A percentile compares a stretch with the other conserved stretches of the same genome.
These are phyloP conservation scores for Pseudocercospora vitis DNA, from an alignment of 2,329 filamentous ascomycete species.

Conservation along the genomic window DNA sequence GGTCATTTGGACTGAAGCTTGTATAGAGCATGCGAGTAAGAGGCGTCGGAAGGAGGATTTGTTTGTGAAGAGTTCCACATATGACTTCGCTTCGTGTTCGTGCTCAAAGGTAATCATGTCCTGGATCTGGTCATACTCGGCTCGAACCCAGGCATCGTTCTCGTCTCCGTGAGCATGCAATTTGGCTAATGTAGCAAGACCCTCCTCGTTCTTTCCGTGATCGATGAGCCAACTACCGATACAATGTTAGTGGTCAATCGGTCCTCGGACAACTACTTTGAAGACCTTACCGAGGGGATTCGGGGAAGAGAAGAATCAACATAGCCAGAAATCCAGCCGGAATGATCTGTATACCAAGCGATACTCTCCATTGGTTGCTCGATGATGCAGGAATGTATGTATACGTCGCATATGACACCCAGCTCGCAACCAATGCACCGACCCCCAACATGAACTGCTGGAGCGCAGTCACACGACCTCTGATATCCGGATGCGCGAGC, in stretches of 20 bases:
- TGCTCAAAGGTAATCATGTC: conserved; percentile 66
- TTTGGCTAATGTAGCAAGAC: conserved; percentile 64
- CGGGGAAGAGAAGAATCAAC: conserved; percentile 71
- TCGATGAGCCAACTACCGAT: conserved; percentile 69
- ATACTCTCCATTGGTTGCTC: conserved; percentile 60
- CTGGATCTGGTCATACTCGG: conserved; percentile 71
- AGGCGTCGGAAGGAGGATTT: conserved; percentile 69
- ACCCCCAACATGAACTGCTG: conserved; percentile 84
- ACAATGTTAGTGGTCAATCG: not conserved
- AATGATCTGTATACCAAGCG: conserved; percentile 68
- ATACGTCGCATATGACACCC: conserved; percentile 67
- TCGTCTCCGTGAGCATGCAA: conserved; percentile 69
- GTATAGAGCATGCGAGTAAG: conserved; percentile 67
- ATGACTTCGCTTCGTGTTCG: conserved; percentile 67
- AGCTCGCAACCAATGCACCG: conserved; percentile 69
- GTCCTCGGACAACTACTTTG: conserved; percentile 20
- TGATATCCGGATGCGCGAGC: conserved; percentile 73
- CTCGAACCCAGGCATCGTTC: conserved; percentile 67
- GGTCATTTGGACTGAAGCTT: conserved; percentile 74
- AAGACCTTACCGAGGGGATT: conserved; percentile 45
- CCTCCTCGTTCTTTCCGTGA: conserved; percentile 64
- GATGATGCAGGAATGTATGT: conserved; percentile 50
- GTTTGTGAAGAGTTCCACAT: conserved; percentile 66
- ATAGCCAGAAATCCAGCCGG: conserved; percentile 64
- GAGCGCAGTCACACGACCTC: conserved; percentile 70